Base-by-base conservation (phyloP, 2,329 filamentous ascomycete genomes). In the Fusarium nisikadoi region DNA sequence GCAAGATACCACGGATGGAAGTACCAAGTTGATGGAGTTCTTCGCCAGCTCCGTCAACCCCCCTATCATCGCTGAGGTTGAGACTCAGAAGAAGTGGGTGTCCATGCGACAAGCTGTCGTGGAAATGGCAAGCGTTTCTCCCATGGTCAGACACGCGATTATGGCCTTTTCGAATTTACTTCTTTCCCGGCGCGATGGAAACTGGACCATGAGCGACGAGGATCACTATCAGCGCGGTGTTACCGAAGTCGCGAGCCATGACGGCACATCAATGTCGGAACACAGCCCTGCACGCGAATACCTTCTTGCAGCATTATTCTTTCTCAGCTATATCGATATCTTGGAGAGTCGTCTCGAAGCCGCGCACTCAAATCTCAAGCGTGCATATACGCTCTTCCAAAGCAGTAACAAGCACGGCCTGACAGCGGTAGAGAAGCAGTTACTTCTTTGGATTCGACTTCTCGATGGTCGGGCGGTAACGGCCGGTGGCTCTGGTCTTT, bases 401-500 rank as follows among this genome's bases (percentile, higher is more conserved):
- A 78, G 76, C n/a, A 81, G 81, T 27, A 79, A 82, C 23, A 83
- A 83, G 62, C 65, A 70, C 8, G 77, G 78, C 17, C 80, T 85
- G 43, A 77, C 79, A 5, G 69, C 80, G 2, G 71, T 83, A 6
- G 86, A 88, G 71, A 83, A 84, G 66, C 83, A 86, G 13, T 73
- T 89, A 0, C 80, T 89, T 38, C 84, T 85, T 5, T 89, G 87
- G 87, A 82, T 89, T 39, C 84, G 87, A 7, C 80, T 89, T 6
- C 81, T 89, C 6, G 87, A 89, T 70, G 87, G 85, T 3, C 82
- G 87, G 14, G 86, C 87, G 8, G 86, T 88, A 17, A 87, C 86
- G 5, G 87, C 87, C 3, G 87, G 87, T 6, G 87, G 87, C 3
- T 86, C 89, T 61, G 87, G 87, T 0, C 78, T 88, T 3, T 88